Percentiles rank a stretch among this genome's conserved stretches.
Conservation (phyloP, 2,329 filamentous ascomycete genomes). For the Colletotrichum echinochloae region DNA sequence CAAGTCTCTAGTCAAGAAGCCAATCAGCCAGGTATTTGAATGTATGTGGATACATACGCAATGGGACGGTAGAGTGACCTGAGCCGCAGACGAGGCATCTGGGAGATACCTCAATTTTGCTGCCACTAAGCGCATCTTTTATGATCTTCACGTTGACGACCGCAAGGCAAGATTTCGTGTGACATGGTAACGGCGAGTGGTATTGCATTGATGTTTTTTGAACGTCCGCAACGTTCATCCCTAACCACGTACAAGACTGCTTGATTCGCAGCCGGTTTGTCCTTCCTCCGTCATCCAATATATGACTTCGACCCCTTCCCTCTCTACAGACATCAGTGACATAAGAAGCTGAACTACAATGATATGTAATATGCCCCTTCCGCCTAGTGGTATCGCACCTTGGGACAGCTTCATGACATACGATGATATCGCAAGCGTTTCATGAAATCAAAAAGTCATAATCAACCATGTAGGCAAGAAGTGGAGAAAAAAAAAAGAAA, state of each 20-base stretch:
- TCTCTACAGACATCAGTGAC: conserved; percentile 32
- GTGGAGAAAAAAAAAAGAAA: conserved; percentile 18
- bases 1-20: too few species aligned
- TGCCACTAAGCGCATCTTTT: not conserved
- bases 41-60: not conserved
- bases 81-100: not conserved
- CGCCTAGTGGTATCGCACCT: conserved; percentile 6
- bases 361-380: not conserved
- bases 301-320: conserved; percentile 22
- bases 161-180: not conserved
- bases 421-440: conserved; percentile 17
- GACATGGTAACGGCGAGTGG: conserved; percentile 28
- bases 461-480: conserved; percentile 14
- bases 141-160: not conserved
- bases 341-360: conserved; percentile 30
- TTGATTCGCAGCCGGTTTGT: conserved; percentile 18
- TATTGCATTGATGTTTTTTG: conserved; percentile 21
- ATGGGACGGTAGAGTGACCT: not conserved
- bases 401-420: conserved; percentile 10
- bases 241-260: conserved; percentile 32
- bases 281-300: conserved; percentile 1
- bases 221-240: conserved; percentile 12
- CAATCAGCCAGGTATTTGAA: too few species aligned
- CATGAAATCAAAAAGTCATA: conserved; percentile 2
- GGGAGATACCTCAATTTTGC: not conserved